Conservation (phyloP, 352 stramenopile species). For the Globisporangium alternatum region DNA sequence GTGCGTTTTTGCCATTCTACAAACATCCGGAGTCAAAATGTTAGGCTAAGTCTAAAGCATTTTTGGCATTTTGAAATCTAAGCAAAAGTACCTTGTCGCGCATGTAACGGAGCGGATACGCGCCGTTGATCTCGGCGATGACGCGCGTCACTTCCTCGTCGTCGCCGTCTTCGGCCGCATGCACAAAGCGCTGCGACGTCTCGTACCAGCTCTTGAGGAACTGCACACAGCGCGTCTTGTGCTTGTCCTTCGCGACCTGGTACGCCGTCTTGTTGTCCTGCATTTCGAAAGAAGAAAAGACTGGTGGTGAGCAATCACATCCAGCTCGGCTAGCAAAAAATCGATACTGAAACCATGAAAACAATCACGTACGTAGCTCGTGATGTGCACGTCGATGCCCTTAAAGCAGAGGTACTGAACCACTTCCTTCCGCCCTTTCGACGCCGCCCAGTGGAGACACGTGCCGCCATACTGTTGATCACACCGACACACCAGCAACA, state of each 20-base stretch:
- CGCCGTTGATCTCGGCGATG: conserved; percentile 74
- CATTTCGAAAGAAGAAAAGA: not conserved
- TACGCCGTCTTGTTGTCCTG: conserved; percentile 89
- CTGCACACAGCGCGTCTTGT: conserved; percentile 85
- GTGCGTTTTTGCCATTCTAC: conserved; percentile 86
- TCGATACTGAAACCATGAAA: not conserved
- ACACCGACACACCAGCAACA: conserved; percentile 1
- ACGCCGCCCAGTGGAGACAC: conserved; percentile 82
- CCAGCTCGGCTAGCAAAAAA: not conserved
- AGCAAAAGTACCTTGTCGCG: conserved; percentile 68
- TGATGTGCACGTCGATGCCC: conserved; percentile 87
- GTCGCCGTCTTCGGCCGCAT: conserved; percentile 77
- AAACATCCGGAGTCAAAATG: not conserved
- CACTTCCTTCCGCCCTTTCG: conserved; percentile 83
- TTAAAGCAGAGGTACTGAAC: conserved; percentile 88
- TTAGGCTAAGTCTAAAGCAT: not conserved
- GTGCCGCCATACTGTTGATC: conserved; percentile 74
- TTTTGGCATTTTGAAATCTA: not conserved
- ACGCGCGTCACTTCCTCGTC: conserved; percentile 78
- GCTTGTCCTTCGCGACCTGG: conserved; percentile 86
- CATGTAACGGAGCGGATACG: conserved; percentile 77
- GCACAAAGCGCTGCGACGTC: conserved; percentile 85
- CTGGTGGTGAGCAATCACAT: not conserved
- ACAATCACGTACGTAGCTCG: conserved; percentile 69
- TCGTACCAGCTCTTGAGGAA: conserved; percentile 89